Conservation (phyloP, 805 yeast genomes). For the Metschnikowia gelsemii region DNA sequence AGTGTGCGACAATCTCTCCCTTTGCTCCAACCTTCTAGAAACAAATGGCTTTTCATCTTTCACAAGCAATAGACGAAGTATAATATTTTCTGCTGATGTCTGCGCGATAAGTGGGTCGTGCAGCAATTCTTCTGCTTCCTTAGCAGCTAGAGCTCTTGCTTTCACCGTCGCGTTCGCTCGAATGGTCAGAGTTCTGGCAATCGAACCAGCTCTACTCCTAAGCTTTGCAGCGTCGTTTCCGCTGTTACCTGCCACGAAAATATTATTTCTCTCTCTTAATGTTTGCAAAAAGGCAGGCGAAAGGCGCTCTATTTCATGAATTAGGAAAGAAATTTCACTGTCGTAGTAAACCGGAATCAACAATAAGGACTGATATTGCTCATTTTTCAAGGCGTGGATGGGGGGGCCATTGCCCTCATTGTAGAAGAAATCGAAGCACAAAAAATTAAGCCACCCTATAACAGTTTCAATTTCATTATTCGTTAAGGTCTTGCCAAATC, state of each 20-base stretch:
- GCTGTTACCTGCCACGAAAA: slow-evolving; percentile 19
- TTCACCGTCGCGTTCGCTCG: slow-evolving; percentile 68
- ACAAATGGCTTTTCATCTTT: slow-evolving; percentile 63
- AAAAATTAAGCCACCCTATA: slow-evolving; percentile 63
- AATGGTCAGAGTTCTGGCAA: slow-evolving; percentile 65
- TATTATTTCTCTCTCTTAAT: slow-evolving; percentile 48
- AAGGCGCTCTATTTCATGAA: slow-evolving; percentile 57
- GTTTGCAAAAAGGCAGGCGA: slow-evolving; percentile 53
- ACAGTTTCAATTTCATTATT: slow-evolving; percentile 63
- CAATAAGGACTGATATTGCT: slow-evolving; percentile 61
- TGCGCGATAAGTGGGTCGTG: slow-evolving; percentile 41
- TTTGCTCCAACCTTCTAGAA: slow-evolving; percentile 54
- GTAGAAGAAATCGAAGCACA: slow-evolving; percentile 74
- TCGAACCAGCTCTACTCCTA: slow-evolving; percentile 42
- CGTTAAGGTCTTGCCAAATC: slow-evolving; percentile 56
- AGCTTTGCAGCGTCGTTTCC: slow-evolving; percentile 14
- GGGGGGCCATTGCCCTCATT: slow-evolving; percentile 82
- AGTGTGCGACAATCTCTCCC: slow-evolving; percentile 57
- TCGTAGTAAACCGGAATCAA: slow-evolving; percentile 68
- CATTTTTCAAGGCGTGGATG: slow-evolving; percentile 57
- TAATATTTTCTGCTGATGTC: slow-evolving; percentile 58
- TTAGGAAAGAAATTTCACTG: slow-evolving; percentile 44
- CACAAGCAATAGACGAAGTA: slow-evolving; percentile 68
- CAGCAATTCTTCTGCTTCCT: slow-evolving; percentile 22
- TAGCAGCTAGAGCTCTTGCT: slow-evolving; percentile 43